Evolutionary conservation across 1,284 basidiomycete species (phyloP).

Genomic region (Microbotryum intermedium): DNA sequence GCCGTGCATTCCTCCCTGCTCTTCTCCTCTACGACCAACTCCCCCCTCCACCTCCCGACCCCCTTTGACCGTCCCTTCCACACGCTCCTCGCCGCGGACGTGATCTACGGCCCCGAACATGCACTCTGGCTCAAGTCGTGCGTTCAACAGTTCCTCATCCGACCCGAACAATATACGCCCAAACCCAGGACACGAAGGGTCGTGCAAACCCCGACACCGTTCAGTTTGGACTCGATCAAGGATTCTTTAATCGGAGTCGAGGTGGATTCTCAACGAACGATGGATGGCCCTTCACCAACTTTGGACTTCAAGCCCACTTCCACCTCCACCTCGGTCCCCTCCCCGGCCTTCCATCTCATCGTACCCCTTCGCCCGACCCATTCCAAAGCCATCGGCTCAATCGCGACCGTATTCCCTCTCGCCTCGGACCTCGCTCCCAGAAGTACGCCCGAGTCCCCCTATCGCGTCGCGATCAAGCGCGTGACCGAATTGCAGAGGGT

Average conservation of each 20-base stretch:
- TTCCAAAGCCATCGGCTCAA: conserved; percentile 50
- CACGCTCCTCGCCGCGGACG: conserved; percentile 64
- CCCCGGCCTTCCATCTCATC: conserved; percentile 56
- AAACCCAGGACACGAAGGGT: not conserved
- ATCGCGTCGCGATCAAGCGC: conserved; percentile 16
- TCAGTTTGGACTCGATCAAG: conserved; percentile 6
- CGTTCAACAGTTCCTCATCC: conserved; percentile 50
- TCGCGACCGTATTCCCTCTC: conserved; percentile 53
- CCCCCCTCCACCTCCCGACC: conserved; percentile 3
- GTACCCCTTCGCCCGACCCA: conserved; percentile 64
- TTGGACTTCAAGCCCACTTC: not conserved
- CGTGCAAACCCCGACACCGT: conserved; percentile 4
- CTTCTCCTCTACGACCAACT: conserved; percentile 13
- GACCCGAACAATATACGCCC: conserved; percentile 34
- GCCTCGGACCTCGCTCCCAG: conserved; percentile 4
- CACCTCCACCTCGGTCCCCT: not conserved
- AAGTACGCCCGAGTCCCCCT: not conserved
- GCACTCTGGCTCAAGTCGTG: conserved; percentile 59
- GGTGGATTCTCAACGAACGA: not conserved
- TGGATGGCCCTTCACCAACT: not conserved
- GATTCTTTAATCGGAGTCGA: conserved; percentile 3
- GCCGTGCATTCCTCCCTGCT: conserved; percentile 23
- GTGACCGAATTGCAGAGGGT: conserved; percentile 20
- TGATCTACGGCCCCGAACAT: conserved; percentile 64
- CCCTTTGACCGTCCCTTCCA: conserved; percentile 50